Evolutionary conservation across 768 basidiomycete species (phyloP).

Genomic region (Lentinus brumalis): DNA sequence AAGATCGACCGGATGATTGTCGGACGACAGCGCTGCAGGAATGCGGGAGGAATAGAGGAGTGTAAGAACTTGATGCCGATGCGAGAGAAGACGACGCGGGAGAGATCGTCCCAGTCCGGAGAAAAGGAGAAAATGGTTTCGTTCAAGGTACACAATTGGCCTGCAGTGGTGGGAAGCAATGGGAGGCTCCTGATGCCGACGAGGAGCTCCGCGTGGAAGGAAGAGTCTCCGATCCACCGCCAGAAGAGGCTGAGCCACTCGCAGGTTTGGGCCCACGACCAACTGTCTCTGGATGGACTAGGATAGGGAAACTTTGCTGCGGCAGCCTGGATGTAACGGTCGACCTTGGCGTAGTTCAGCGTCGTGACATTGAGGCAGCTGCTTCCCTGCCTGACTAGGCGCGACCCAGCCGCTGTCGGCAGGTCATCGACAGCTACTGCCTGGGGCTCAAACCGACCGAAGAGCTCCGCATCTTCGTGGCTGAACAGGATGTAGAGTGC

Average conservation of each 20-base stretch:
- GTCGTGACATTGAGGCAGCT: slow-evolving; percentile 34
- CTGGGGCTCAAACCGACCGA: slow-evolving; percentile 32
- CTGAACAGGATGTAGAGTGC: slow-evolving; percentile 30
- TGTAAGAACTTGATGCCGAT: slow-evolving; percentile 40
- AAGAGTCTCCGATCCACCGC: slow-evolving; percentile 41
- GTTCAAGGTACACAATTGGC: slow-evolving; percentile 28
- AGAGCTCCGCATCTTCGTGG: slow-evolving; percentile 31
- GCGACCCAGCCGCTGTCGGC: slow-evolving; percentile 22
- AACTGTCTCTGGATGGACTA: not conserved
- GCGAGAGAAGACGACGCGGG: slow-evolving; percentile 26
- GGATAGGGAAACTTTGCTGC: slow-evolving; percentile 13
- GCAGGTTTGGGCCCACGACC: not conserved
- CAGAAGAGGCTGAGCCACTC: slow-evolving; percentile 46
- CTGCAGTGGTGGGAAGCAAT: slow-evolving; percentile 38
- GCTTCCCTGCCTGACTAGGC: slow-evolving; percentile 27
- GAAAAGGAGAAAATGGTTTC: slow-evolving; percentile 33
- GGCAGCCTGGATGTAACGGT: not conserved
- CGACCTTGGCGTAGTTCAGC: slow-evolving; percentile 20
- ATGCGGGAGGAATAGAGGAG: slow-evolving; percentile 21
- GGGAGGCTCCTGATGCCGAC: slow-evolving; percentile 25
- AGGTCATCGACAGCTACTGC: slow-evolving; percentile 36
- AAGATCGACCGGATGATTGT: slow-evolving; percentile 13
- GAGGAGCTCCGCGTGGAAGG: slow-evolving; percentile 25
- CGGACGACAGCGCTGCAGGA: slow-evolving; percentile 8
- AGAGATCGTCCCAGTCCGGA: slow-evolving; percentile 21